A percentile compares a stretch with the other conserved stretches of the same genome.
Evolutionary conservation across 345 rosid species (phyloP).

Genomic region (Populus nigra): DNA sequence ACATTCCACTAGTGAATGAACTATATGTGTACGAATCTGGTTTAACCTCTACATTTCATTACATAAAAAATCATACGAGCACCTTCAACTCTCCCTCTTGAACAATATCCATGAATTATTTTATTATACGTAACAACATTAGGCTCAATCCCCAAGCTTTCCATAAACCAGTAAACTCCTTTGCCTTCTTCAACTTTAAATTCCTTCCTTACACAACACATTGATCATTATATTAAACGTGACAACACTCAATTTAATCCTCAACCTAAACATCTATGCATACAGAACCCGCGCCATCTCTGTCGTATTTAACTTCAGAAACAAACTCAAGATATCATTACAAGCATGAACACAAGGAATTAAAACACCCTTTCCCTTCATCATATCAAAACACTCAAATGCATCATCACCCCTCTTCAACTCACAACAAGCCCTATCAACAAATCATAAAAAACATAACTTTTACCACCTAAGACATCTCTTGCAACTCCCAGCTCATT

Average conservation of each 20-base stretch:
- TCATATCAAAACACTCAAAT: constrained; percentile 55
- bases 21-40: constrained; percentile 75
- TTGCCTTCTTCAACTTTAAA: constrained; percentile 77
- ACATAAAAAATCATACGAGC: constrained; percentile 59
- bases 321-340: constrained; percentile 59
- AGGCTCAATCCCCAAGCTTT: constrained; percentile 64
- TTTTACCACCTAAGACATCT: constrained; percentile 44
- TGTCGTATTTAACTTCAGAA: constrained; percentile 51
- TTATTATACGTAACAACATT: constrained; percentile 75
- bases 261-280: constrained; percentile 91
- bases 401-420: constrained; percentile 64
- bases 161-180: constrained; percentile 59
- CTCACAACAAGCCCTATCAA: constrained; percentile 61
- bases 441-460: constrained; percentile 53
- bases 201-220: constrained; percentile 77
- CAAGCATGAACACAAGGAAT: constrained; percentile 70
- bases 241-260: constrained; percentile 60
- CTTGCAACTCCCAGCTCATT: constrained; percentile 43
- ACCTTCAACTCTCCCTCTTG: constrained; percentile 60
- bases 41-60: constrained; percentile 49
- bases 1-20: constrained; percentile 74
- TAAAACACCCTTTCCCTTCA: constrained; percentile 62
- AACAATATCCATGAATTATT: constrained; percentile 69
- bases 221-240: constrained; percentile 88
- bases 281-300: constrained; percentile 75